Evolutionary conservation across 2,329 filamentous ascomycete genomes (phyloP).

Genomic region (Exophiala phaeomuriformis): DNA sequence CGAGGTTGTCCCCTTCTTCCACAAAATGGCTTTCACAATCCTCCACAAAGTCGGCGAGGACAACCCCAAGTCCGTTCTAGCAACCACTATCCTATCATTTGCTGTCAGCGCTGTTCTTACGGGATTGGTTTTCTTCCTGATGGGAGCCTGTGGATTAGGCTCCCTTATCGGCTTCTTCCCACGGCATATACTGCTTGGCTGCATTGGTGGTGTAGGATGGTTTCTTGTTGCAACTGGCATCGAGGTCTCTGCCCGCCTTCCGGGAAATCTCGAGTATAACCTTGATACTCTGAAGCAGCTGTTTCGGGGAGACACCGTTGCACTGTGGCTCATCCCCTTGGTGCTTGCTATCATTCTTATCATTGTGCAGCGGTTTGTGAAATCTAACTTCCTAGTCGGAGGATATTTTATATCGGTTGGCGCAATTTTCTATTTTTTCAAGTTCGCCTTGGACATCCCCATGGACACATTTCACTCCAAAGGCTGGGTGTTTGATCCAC

Average conservation of each 20-base stretch:
- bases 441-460: conserved; percentile 53
- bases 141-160: conserved; percentile 79
- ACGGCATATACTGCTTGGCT: conserved; percentile 90
- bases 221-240: conserved; percentile 88
- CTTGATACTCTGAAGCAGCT: conserved; percentile 68
- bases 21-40: conserved; percentile 94
- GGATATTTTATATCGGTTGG: conserved; percentile 76
- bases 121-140: conserved; percentile 81
- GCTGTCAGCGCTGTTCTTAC: conserved; percentile 86
- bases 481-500: conserved; percentile 89
- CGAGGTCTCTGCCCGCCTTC: conserved; percentile 82
- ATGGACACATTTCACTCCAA: conserved; percentile 59
- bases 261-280: conserved; percentile 78
- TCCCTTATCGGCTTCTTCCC: conserved; percentile 96
- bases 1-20: conserved; percentile 96
- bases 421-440: conserved; percentile 48
- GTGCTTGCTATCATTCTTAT: conserved; percentile 68
- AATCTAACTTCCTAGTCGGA: conserved; percentile 78
- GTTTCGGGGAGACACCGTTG: conserved; percentile 63
- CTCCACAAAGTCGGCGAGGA: conserved; percentile 69
- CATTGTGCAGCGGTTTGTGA: conserved; percentile 65
- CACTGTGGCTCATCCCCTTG: conserved; percentile 77
- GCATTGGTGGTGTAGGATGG: conserved; percentile 93
- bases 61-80: conserved; percentile 76
- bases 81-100: conserved; percentile 89